Percentiles rank a stretch among this genome's conserved stretches.
phyloP scores from a whole-genome alignment of 169 alveolate species.

The Babesia ovis region DNA sequence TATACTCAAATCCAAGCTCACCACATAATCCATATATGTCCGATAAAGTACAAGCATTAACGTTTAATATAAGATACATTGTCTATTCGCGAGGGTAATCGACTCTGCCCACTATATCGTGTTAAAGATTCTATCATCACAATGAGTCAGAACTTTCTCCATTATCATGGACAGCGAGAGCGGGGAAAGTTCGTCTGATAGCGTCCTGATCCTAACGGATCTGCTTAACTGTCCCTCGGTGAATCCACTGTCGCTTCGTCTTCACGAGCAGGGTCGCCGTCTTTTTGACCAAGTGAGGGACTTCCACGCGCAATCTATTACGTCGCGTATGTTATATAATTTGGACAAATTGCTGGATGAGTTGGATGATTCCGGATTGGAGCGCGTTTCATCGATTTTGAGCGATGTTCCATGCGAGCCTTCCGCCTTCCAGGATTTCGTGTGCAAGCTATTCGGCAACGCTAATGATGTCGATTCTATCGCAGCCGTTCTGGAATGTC shows the following conservation, averaged over 20 bases:
- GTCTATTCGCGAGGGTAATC: too few species aligned
- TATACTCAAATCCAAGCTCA: neutral
- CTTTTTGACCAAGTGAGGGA: conserved; percentile 8
- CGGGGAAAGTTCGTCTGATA: neutral
- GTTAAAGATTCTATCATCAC: neutral
- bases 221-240: conserved; percentile 24
- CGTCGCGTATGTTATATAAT: neutral
- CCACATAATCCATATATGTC: neutral
- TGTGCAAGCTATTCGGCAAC: neutral
- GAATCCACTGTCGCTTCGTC: conserved; percentile 40
- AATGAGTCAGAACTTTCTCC: neutral
- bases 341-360: conserved; percentile 13
- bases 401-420: conserved; percentile 10
- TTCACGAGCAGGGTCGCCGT: conserved; percentile 22
- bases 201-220: neutral
- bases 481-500: neutral
- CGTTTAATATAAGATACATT: neutral
- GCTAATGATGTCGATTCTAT: conserved; percentile 13
- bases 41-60: neutral
- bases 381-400: conserved; percentile 12
- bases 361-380: conserved; percentile 12
- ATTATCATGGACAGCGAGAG: conserved; percentile 15
- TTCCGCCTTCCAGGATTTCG: conserved; percentile 18
- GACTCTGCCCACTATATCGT: neutral
- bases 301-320: neutral